Conservation (phyloP, 2,329 filamentous ascomycete genomes). For the Colletotrichum acutatum region DNA sequence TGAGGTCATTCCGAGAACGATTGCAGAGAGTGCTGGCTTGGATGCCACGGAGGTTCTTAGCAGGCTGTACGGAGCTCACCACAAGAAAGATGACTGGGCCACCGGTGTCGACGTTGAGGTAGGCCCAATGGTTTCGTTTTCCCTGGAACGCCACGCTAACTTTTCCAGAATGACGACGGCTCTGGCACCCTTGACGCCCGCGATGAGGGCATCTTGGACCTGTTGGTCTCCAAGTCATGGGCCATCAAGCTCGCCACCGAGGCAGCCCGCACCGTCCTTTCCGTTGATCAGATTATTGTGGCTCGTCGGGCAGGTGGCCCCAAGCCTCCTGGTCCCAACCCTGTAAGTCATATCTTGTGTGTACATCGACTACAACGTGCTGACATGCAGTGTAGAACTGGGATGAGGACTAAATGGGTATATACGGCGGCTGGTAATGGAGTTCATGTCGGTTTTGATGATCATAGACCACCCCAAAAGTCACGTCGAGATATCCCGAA, state of each 20-base stretch:
- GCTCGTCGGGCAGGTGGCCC: constrained; percentile 96
- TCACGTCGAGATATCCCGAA: constrained; percentile 37
- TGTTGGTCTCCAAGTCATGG: constrained; percentile 93
- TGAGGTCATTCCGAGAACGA: constrained; percentile 92
- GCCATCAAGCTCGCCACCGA: constrained; percentile 97
- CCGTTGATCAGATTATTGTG: constrained; percentile 99
- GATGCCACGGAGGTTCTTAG: constrained; percentile 98
- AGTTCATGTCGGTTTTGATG: constrained; percentile 35
- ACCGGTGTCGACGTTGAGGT: constrained; percentile 95
- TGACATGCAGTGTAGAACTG: constrained; percentile 61
- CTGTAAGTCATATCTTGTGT: constrained; percentile 55
- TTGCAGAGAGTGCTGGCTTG: constrained; percentile 94
- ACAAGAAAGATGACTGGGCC: constrained; percentile 87
- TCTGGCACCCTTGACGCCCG: constrained; percentile 87
- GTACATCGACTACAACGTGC: constrained; percentile 22
- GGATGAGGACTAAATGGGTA: constrained; percentile 66
- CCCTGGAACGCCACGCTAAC: not conserved
- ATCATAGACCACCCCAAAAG: constrained; percentile 35
- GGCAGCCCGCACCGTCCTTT: constrained; percentile 90
- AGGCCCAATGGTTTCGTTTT: constrained; percentile 39
- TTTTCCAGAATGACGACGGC: constrained; percentile 74
- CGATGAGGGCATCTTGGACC: constrained; percentile 89
- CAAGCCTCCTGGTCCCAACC: constrained; percentile 95
- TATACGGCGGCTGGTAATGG: constrained; percentile 26
- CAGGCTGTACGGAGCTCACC: constrained; percentile 91